A percentile compares a stretch with the other conserved stretches of the same genome.
Evolutionary conservation across 345 rosid species (phyloP).

Genomic region (Chamaenerion angustifolium): DNA sequence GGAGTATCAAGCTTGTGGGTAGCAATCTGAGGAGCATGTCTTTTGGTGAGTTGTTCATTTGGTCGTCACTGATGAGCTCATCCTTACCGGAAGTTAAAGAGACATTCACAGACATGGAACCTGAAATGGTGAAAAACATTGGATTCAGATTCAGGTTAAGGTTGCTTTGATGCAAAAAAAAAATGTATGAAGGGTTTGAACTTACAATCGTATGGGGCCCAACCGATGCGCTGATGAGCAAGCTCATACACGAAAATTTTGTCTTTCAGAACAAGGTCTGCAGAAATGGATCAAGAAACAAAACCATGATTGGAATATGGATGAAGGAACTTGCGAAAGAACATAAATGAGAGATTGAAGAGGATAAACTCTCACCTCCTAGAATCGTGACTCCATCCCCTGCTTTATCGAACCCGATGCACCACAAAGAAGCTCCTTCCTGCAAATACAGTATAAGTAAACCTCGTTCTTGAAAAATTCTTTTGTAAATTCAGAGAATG

Average conservation of each 20-base stretch:
- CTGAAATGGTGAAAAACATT: constrained; percentile 18
- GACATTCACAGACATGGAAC: constrained; percentile 80
- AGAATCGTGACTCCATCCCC: constrained; percentile 53
- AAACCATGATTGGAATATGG: too few relatives aligned
- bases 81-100: constrained; percentile 64
- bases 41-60: constrained; percentile 29
- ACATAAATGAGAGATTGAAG: not conserved
- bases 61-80: constrained; percentile 44
- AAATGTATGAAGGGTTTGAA: constrained; percentile 4
- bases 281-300: constrained; percentile 7
- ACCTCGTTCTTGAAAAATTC: not conserved
- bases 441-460: constrained; percentile 13
- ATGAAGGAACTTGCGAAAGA: not conserved
- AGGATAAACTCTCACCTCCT: constrained; percentile 43
- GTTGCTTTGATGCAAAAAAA: constrained; percentile 1
- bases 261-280: constrained; percentile 90
- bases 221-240: constrained; percentile 68
- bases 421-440: constrained; percentile 80
- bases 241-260: constrained; percentile 88
- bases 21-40: constrained; percentile 34
- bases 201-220: constrained; percentile 94
- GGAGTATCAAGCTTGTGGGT: constrained; percentile 17
- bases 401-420: constrained; percentile 65
- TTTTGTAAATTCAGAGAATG: not conserved
- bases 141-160: not conserved